Conservation (phyloP, 1,284 basidiomycete species). For the Cryptococcus sp. region DNA sequence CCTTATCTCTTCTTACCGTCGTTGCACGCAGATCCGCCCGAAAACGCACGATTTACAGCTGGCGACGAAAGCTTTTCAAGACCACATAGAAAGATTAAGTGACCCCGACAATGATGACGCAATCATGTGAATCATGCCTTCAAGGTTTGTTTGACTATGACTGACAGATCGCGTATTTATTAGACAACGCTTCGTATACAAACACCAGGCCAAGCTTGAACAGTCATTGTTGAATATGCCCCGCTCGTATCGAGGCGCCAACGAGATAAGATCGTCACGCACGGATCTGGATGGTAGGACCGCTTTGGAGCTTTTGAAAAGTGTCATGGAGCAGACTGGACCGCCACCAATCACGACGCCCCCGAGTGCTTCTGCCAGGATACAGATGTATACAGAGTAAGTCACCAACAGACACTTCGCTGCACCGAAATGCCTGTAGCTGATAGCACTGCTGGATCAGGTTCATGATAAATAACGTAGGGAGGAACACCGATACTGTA, state of each 20-base stretch:
- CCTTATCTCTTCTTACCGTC: slow-evolving; percentile 7
- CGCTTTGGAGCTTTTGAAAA: slow-evolving; percentile 74
- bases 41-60: slow-evolving; percentile 38
- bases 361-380: slow-evolving; percentile 58
- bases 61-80: slow-evolving; percentile 36
- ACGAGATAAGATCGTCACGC: slow-evolving; percentile 29
- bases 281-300: slow-evolving; percentile 66
- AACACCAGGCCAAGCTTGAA: slow-evolving; percentile 38
- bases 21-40: slow-evolving; percentile 30
- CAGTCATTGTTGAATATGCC: slow-evolving; percentile 34
- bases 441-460: slow-evolving; percentile 59
- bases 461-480: slow-evolving; percentile 68
- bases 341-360: slow-evolving; percentile 67
- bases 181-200: slow-evolving; percentile 44
- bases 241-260: slow-evolving; percentile 23
- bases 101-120: slow-evolving; percentile 44
- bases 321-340: slow-evolving; percentile 72
- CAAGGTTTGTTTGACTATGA: neutral
- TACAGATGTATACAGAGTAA: slow-evolving; percentile 53
- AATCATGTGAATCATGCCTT: slow-evolving; percentile 30
- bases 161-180: too few relatives aligned
- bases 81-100: slow-evolving; percentile 36
- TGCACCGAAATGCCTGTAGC: neutral
- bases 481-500: slow-evolving; percentile 65
- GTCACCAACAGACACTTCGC: slow-evolving; percentile 5